These are phyloP conservation scores for Colletotrichum sp. DNA, from an alignment of 2,329 filamentous ascomycete genomes.

Conservation along the genomic window DNA sequence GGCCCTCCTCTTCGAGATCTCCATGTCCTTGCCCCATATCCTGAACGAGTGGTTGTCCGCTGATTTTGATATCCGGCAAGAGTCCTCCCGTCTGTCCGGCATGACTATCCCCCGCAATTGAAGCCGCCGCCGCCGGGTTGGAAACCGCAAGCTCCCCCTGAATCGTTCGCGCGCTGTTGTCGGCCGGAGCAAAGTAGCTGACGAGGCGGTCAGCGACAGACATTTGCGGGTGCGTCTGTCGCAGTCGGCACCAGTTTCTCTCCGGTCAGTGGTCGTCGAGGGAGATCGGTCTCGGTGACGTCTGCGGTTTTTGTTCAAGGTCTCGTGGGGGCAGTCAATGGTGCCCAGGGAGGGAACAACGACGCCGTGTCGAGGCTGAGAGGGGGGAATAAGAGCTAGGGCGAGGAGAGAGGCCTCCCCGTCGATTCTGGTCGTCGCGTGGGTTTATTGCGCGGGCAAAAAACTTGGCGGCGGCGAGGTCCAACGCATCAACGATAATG, in stretches of 20 bases:
- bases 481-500: constrained; percentile 9
- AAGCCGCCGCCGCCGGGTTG: constrained; percentile 32
- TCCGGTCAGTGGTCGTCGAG: neutral
- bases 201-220: constrained; percentile 60
- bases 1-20: constrained; percentile 45
- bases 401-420: neutral
- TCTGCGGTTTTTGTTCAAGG: neutral
- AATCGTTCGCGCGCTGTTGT: constrained; percentile 27
- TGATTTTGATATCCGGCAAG: constrained; percentile 32
- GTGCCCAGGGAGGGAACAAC: neutral
- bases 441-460: constrained; percentile 4
- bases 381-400: neutral
- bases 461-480: constrained; percentile 20
- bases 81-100: constrained; percentile 27
- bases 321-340: neutral
- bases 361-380: neutral
- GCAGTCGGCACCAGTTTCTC: constrained; percentile 1
- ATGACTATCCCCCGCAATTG: constrained; percentile 39
- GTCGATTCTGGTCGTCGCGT: constrained; percentile 8
- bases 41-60: constrained; percentile 3
- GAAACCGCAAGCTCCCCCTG: constrained; percentile 13
- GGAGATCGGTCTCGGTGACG: constrained; percentile 32
- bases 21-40: constrained; percentile 26
- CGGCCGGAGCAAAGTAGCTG: constrained; percentile 53
- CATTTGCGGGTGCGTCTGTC: constrained; percentile 41